These are phyloP conservation scores for Lotus japonicus DNA, from an alignment of 306 rosid species.

Conservation along the genomic window DNA sequence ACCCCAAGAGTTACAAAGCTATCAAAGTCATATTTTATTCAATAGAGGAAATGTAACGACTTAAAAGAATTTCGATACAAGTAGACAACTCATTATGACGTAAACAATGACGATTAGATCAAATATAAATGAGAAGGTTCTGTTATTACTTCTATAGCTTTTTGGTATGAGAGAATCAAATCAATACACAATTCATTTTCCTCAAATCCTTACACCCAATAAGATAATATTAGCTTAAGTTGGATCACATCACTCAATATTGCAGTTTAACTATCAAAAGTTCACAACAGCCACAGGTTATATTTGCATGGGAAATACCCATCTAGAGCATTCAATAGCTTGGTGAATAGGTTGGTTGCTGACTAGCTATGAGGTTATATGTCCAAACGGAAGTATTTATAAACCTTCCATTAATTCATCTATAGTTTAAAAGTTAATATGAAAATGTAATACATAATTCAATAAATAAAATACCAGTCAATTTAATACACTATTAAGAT, in stretches of 20 bases:
- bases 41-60: not conserved
- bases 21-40: not conserved
- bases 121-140: not conserved
- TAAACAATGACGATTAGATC: not conserved
- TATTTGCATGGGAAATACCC: not conserved
- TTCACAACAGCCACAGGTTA: not conserved
- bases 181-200: not conserved
- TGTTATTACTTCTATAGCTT: not conserved
- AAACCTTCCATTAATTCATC: not conserved
- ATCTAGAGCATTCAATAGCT: not conserved
- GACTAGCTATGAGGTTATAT: not conserved
- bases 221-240: not conserved
- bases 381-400: not conserved
- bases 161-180: not conserved
- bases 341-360: not conserved
- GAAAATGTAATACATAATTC: not conserved
- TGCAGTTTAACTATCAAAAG: not conserved
- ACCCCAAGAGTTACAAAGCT: not conserved
- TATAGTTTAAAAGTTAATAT: not conserved
- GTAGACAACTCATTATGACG: not conserved
- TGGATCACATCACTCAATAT: not conserved
- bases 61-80: not conserved
- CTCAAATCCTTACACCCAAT: not conserved
- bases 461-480: not conserved
- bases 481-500: not conserved